These are phyloP conservation scores for Tulasnella sp. DNA, from an alignment of 768 basidiomycete genomes.

Conservation along the genomic window DNA sequence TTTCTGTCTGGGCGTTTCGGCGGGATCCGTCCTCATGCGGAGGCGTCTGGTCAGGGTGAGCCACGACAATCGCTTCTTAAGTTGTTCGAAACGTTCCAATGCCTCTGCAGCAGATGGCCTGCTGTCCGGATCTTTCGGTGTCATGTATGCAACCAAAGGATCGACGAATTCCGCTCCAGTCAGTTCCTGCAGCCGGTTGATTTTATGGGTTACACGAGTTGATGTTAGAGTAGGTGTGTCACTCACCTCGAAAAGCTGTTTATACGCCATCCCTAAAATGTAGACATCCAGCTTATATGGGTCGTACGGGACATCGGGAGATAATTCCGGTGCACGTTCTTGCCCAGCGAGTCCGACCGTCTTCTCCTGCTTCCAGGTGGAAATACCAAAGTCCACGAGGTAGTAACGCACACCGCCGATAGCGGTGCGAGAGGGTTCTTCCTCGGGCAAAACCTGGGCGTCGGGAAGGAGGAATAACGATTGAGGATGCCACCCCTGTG, in stretches of 20 bases:
- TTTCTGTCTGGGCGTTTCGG: too few relatives aligned
- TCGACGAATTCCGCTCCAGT: not conserved
- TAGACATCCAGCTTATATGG: conserved; percentile 11
- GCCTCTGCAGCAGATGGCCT: not conserved
- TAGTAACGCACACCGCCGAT: conserved; percentile 3
- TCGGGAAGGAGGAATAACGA: not conserved
- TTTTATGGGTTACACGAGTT: too few relatives aligned
- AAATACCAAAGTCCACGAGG: not conserved
- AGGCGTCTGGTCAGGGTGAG: too few relatives aligned
- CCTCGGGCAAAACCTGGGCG: not conserved
- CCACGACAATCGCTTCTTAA: too few relatives aligned
- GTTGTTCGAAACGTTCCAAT: not conserved
- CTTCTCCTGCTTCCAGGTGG: not conserved
- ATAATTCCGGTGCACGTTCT: not conserved
- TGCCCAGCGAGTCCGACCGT: not conserved
- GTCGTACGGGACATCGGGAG: not conserved
- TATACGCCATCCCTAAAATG: conserved; percentile 1
- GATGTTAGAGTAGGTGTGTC: too few relatives aligned
- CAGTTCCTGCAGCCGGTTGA: too few relatives aligned
- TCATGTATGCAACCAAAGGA: not conserved
- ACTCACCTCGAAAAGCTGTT: not conserved
- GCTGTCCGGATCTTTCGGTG: not conserved
- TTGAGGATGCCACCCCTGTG: conserved; percentile 12
- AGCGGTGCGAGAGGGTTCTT: not conserved
- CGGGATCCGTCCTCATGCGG: too few relatives aligned